Conservation (phyloP, 2,329 filamentous ascomycete genomes). For the Diplodia sapinea region DNA sequence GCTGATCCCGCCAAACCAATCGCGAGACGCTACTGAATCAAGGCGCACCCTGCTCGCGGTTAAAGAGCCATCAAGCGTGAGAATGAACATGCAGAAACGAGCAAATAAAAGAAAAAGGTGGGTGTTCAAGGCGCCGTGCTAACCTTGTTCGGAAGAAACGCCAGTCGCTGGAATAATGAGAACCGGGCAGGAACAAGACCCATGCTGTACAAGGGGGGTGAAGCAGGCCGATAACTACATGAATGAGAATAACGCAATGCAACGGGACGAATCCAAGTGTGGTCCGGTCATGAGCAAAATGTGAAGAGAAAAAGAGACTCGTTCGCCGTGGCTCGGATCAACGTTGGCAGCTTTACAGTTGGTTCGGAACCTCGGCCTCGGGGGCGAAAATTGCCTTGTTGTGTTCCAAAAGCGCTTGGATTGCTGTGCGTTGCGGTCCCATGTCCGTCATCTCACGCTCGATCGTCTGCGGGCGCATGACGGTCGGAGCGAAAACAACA, state of each 20-base stretch:
- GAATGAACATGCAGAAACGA: neutral
- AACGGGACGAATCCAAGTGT: slow-evolving; percentile 22
- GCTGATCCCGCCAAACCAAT: slow-evolving; percentile 1
- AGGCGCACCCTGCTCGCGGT: neutral
- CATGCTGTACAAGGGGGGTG: slow-evolving; percentile 22
- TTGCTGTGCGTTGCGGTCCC: slow-evolving; percentile 86
- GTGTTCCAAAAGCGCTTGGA: slow-evolving; percentile 93
- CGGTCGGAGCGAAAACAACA: slow-evolving; percentile 96
- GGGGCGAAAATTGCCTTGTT: slow-evolving; percentile 76
- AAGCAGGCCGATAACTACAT: slow-evolving; percentile 21
- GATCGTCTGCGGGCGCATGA: slow-evolving; percentile 89
- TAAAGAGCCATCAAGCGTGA: slow-evolving; percentile 13
- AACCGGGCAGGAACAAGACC: slow-evolving; percentile 13
- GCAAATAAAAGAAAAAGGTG: neutral
- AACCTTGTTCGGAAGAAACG: slow-evolving; percentile 20
- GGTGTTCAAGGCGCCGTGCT: slow-evolving; percentile 17
- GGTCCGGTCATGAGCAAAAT: slow-evolving; percentile 19
- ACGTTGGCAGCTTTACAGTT: slow-evolving; percentile 17
- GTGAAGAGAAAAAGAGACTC: slow-evolving; percentile 12
- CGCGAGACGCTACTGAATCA: slow-evolving; percentile 8
- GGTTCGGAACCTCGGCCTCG: slow-evolving; percentile 21
- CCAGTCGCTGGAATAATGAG: slow-evolving; percentile 22
- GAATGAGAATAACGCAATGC: slow-evolving; percentile 22
- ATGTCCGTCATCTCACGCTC: slow-evolving; percentile 97
- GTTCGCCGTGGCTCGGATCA: slow-evolving; percentile 21